A percentile compares a stretch with the other conserved stretches of the same genome.
phyloP scores from a whole-genome alignment of 352 stramenopile species.

The Phytophthora hibernalis region DNA sequence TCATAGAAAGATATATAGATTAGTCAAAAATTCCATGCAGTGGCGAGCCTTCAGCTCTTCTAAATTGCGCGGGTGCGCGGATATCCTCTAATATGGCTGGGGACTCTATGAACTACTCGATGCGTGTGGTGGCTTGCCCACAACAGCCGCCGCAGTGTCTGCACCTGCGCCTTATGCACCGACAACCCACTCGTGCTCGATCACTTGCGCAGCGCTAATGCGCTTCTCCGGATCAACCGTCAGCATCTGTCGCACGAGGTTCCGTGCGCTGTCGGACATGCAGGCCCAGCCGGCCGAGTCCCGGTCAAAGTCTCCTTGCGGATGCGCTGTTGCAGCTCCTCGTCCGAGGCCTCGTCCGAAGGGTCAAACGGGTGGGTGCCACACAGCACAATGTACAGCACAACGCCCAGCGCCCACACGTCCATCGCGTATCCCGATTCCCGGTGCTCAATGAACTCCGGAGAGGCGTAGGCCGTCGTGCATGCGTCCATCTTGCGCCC shows the following conservation, averaged over 20 bases:
- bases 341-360: constrained; percentile 54
- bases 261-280: constrained; percentile 50
- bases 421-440: constrained; percentile 50
- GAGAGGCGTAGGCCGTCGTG: constrained; percentile 51
- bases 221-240: constrained; percentile 48
- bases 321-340: constrained; percentile 49
- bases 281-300: constrained; percentile 42
- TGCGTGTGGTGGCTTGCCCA: neutral
- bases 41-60: constrained; percentile 35
- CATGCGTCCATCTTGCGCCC: constrained; percentile 31
- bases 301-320: constrained; percentile 46
- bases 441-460: constrained; percentile 45
- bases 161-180: constrained; percentile 6
- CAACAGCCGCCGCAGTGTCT: neutral
- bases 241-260: constrained; percentile 55
- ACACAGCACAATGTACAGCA: constrained; percentile 64
- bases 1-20: constrained; percentile 29
- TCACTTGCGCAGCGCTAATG: constrained; percentile 51
- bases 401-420: constrained; percentile 64
- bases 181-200: constrained; percentile 61
- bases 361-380: constrained; percentile 65
- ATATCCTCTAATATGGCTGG: constrained; percentile 8
- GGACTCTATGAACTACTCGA: constrained; percentile 17
- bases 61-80: constrained; percentile 17
- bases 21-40: constrained; percentile 20